These are phyloP conservation scores for Mortierella sp. DNA, from an alignment of 371 early-diverging fungal species.

Conservation along the genomic window DNA sequence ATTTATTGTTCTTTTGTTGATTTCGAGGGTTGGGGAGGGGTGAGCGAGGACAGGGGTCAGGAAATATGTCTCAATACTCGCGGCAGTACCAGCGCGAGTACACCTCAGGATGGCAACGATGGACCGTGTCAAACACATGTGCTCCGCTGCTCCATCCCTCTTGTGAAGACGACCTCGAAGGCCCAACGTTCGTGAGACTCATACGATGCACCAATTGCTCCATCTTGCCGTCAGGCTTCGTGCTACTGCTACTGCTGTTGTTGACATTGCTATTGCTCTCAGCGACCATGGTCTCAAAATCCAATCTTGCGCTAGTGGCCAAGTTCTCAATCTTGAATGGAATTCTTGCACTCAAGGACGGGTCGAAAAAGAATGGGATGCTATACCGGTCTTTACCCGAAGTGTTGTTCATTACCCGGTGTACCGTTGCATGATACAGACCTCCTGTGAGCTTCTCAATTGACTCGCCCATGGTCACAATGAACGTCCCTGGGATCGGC, in stretches of 20 bases:
- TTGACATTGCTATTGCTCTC: too few species aligned
- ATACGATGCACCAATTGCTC: too few species aligned
- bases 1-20: too few species aligned
- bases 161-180: too few species aligned
- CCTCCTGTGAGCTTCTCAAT: slow-evolving; percentile 67
- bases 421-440: slow-evolving; percentile 66
- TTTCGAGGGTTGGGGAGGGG: too few species aligned
- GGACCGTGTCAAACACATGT: slow-evolving; percentile 42
- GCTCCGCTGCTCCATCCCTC: slow-evolving; percentile 44
- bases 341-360: slow-evolving; percentile 54
- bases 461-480: slow-evolving; percentile 73
- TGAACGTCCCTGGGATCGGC: slow-evolving; percentile 67
- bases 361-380: slow-evolving; percentile 65
- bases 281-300: too few species aligned
- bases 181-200: too few species aligned
- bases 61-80: slow-evolving; percentile 13
- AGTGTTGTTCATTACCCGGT: slow-evolving; percentile 69
- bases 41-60: too few species aligned
- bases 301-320: too few species aligned
- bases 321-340: slow-evolving; percentile 24
- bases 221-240: too few species aligned
- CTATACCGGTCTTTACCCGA: slow-evolving; percentile 61
- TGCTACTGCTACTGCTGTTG: too few species aligned
- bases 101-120: slow-evolving; percentile 48
- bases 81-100: slow-evolving; percentile 37